These are phyloP conservation scores for Ascocoryne sarcoides DNA, from an alignment of 2,329 filamentous ascomycete genomes.

Conservation along the genomic window DNA sequence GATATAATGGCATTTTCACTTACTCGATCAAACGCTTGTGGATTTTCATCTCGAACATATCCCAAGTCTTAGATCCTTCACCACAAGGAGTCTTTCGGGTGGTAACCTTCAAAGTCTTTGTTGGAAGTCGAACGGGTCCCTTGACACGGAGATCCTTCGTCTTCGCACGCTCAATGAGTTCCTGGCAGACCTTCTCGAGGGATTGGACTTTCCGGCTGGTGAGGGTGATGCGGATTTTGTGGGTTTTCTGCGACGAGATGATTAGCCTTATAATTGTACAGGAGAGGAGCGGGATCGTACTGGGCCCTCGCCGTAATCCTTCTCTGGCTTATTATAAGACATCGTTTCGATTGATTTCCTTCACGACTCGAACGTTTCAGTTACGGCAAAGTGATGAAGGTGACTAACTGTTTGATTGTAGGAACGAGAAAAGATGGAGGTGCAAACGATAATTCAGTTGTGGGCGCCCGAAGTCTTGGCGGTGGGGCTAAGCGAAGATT, in stretches of 20 bases:
- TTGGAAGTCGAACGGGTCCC: constrained; percentile 94
- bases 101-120: constrained; percentile 75
- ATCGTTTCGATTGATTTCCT: constrained; percentile 53
- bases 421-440: constrained; percentile 7
- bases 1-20: constrained; percentile 24
- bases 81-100: constrained; percentile 97
- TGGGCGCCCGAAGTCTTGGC: constrained; percentile 19
- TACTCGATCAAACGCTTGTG: constrained; percentile 97
- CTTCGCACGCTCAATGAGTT: constrained; percentile 98
- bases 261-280: constrained; percentile 5
- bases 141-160: constrained; percentile 97
- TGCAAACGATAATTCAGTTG: constrained; percentile 1
- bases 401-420: constrained; percentile 5
- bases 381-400: constrained; percentile 68
- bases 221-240: constrained; percentile 98
- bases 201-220: constrained; percentile 89
- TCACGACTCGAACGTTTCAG: constrained; percentile 73
- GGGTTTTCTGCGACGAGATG: constrained; percentile 58
- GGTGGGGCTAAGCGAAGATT: constrained; percentile 9
- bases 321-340: constrained; percentile 94
- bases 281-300: constrained; percentile 42
- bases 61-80: constrained; percentile 99
- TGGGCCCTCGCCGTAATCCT: constrained; percentile 79
- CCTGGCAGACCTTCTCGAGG: constrained; percentile 96
- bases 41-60: constrained; percentile 97